Evolutionary conservation across 1,139 yeast genomes (phyloP), one percentile per base, ranked within the genome.

Genomic region (Pichia cactophila): DNA sequence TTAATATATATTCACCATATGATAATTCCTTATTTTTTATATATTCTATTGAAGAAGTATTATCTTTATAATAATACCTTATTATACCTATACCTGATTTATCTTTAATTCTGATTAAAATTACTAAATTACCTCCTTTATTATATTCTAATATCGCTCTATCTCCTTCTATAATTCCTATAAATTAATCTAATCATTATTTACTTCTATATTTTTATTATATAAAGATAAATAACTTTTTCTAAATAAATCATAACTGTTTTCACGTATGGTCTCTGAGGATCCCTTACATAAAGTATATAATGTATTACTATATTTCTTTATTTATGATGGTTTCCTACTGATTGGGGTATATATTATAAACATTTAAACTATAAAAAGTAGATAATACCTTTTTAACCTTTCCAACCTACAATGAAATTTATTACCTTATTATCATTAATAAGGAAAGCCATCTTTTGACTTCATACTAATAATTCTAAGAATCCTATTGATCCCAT

Each of bases 391-490:
- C 39, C 41, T 46, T 35, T 28, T 12, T 38, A 43, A 36, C 33
- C 45, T 42, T 46, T 42, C 46, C 49, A 46, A 46, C 49, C 26
- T 46, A 46, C 41, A 42, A 46, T 43, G 43, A 46, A 38, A 42
- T 43, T 43, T 43, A 39, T 43, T 40, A 43, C 44, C 44, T 33
- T 35, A 37, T 43, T 40, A 8, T 43, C 42, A 47, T 42, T 8
- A 40, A 39, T 36, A 29, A 38, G 44, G 43, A 41, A 47, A 47
- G 47, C 50, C 50, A 47, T 12, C 46, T 17, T 20, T 44, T 40
- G 61, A 48, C 55, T 50, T 59, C 61, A 59, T 41, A 59, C 62
- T 54, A 59, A 56, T 54, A 57, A 60, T 47, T 61, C 62, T 59
- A 60, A 58, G 54, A 58, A 57, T 39, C 60, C 61, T 40, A 59